Conservation (phyloP, 345 rosid species). For the Citrus medica region DNA sequence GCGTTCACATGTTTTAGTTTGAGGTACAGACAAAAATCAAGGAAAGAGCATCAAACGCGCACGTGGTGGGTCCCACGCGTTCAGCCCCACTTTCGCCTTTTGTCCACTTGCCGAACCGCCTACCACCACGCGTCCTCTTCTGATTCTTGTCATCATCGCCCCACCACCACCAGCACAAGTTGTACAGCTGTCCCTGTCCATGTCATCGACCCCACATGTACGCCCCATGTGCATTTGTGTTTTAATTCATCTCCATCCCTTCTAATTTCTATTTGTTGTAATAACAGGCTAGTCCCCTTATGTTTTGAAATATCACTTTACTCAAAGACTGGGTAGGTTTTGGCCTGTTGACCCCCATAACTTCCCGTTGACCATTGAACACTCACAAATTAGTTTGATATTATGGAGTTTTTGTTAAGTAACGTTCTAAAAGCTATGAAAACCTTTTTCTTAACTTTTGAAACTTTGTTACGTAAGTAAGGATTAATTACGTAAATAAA, state of each 20-base stretch:
- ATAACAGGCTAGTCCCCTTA: background rate
- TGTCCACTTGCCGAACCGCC: background rate
- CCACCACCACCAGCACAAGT: background rate
- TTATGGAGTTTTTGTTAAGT: no score
- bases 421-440: no score
- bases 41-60: slow-evolving; percentile 5
- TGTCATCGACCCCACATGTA: slow-evolving; percentile 4
- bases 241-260: no score
- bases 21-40: background rate
- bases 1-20: background rate
- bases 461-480: no score
- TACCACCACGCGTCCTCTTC: slow-evolving; percentile 33
- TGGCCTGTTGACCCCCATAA: background rate
- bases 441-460: no score
- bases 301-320: background rate
- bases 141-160: slow-evolving; percentile 8
- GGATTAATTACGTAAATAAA: no score
- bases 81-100: background rate
- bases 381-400: background rate
- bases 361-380: background rate
- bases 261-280: no score
- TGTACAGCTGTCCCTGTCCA: slow-evolving; percentile 21
- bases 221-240: background rate
- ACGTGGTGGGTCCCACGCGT: slow-evolving; percentile 29
- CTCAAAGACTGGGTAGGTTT: background rate